Evolutionary conservation across 139 green algal species (phyloP), one percentile per base, ranked within the genome.

Genomic region (Micractinium conductrix): DNA sequence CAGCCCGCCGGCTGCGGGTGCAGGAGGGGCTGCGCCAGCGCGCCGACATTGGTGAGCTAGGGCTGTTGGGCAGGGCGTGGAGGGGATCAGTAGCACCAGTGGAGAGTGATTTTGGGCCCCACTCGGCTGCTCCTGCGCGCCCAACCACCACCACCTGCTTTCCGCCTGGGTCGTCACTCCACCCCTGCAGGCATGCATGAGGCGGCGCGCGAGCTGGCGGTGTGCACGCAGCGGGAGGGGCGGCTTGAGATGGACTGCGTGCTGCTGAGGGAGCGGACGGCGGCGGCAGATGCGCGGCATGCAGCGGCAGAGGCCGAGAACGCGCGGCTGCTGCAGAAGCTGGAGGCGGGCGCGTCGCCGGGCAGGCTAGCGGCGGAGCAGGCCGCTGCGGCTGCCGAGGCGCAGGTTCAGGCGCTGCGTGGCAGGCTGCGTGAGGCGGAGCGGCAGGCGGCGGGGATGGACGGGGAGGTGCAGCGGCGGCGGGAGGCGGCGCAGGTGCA

Each of bases 41-140:
- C 37, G 83, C 83, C n/a, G 83, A 87, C 74, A 87, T 87, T 0
- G 83, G 82, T 72, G 33, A 30, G 65, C 65, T n/a, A n/a, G 10
- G 10, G 28, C 63, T 21, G 63, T 42, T 35, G 10, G 63, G n/a
- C n/a, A 63, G 55, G 22, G 21, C 24, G 14, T 9, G 35, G 26
- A 68, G 60, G 3, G 24, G 24, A 24, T 68, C 19, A 37, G 7
- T 62, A 5, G 53, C 7, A 22, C 8, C 5, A 4, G 53, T 62
- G 53, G 53, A 19, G 2, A 62, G 53, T 10, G 26, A 68, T 37
- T 3, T 8, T 68, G 60, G 53, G 24, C 24, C 1, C 24, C 26
- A 37, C 24, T 26, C 22, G 26, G 14, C 55, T 37, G 60, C 24
- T 43, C 9, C 33, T 44, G 65, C 33, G 16, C 35, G 12, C 63